Evolutionary conservation across 345 rosid species (phyloP).

Genomic region (Mercurialis annua): DNA sequence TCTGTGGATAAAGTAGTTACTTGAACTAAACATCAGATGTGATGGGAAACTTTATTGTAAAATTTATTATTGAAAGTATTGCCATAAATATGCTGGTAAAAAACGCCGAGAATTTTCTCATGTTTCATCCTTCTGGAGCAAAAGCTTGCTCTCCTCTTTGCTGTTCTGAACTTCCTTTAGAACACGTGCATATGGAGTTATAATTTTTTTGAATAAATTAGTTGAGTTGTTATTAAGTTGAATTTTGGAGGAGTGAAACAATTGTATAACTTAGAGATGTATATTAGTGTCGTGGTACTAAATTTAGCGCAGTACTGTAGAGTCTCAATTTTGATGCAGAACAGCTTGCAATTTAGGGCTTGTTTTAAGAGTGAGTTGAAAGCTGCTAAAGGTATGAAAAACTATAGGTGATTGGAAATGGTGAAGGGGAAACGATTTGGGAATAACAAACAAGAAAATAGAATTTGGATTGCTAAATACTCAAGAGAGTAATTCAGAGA

Average conservation of each 20-base stretch:
- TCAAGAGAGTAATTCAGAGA: not conserved
- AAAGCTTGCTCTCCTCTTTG: not conserved
- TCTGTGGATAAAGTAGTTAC: not conserved
- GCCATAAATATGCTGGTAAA: not conserved
- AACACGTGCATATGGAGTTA: not conserved
- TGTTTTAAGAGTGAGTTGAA: not conserved
- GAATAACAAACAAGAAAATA: not conserved
- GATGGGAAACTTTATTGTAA: not conserved
- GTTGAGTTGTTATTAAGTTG: not conserved
- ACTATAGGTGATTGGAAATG: not conserved
- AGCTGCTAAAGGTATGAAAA: no score
- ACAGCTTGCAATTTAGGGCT: slow-evolving; percentile 2
- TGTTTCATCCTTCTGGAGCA: not conserved
- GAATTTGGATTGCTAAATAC: not conserved
- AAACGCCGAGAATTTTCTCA: not conserved
- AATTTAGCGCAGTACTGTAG: not conserved
- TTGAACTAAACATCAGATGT: not conserved
- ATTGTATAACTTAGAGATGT: not conserved
- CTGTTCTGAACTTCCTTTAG: not conserved
- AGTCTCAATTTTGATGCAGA: not conserved
- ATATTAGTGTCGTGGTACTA: not conserved
- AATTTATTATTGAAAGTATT: not conserved
- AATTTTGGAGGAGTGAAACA: not conserved
- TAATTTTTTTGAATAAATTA: not conserved
- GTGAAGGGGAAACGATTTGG: not conserved